Evolutionary conservation across 495 filamentous ascomycete species (phyloP), one percentile per base, ranked within the genome.

Genomic region (Aspergillus baeticus): DNA sequence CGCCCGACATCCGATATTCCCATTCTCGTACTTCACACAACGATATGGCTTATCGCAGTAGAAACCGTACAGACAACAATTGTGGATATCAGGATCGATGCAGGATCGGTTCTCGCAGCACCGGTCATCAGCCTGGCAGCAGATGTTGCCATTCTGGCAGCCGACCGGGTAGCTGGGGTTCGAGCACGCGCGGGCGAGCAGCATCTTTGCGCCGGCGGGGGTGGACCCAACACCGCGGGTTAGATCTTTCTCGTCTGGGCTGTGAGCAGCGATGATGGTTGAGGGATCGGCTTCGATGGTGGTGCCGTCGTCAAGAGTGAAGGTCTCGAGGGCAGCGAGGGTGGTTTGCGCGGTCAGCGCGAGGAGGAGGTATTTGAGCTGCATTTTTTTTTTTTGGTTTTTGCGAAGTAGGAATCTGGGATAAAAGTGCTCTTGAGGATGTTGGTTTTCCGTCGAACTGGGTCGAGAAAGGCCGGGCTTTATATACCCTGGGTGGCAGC

Each of bases 11-110:
- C 47, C 47, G 26, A 51, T 51, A 10, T 51, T 51, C 13, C 47
- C 47, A 23, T 51, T 51, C 36, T n/a, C 10, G 37, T 53, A 42
- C 38, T 10, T 18, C 11, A 53, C 18, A 22, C 50, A 53, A 1
- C 14, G 37, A 33, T 53, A 41, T 5, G 50, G 50, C 50, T 53
- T 53, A 37, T 53, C 29, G 50, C 38, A 53, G 26, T 53, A 53
- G 21, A 43, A 53, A 5, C 50, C 38, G 8, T 53, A 53, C 15
- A 42, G 21, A n/a, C 50, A 53, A 37, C 50, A 53, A 21, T 53
- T 53, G 50, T 53, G 50, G 50, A 10, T 1, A 13, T 37, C 31
- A 1, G 50, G 50, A 11, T 33, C 20, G 22, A 53, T 44, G 50
- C 50, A 53, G 21, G 22, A 41, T 10, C 38, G 31, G 11, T 34